These are phyloP conservation scores for Aspergillus hortae DNA, from an alignment of 2,329 filamentous ascomycete genomes.

Conservation along the genomic window DNA sequence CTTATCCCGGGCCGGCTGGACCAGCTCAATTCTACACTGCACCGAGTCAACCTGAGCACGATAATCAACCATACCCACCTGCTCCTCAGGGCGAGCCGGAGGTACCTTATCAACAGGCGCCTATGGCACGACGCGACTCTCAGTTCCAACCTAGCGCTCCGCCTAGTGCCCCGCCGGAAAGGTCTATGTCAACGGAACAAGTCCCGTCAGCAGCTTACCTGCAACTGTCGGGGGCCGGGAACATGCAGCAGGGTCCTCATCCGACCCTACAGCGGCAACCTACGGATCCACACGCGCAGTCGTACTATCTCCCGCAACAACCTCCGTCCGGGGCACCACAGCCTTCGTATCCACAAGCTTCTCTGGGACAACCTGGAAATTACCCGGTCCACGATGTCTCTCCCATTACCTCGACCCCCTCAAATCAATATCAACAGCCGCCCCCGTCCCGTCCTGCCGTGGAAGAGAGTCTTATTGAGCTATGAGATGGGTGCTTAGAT, in stretches of 20 bases:
- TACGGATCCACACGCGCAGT: slow-evolving; percentile 13
- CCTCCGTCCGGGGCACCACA: slow-evolving; percentile 10
- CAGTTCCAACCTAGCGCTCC: slow-evolving; percentile 20
- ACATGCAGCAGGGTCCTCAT: slow-evolving; percentile 8
- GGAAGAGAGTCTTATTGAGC: slow-evolving; percentile 31
- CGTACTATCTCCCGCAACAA: slow-evolving; percentile 16
- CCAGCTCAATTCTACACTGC: slow-evolving; percentile 18
- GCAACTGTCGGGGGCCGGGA: slow-evolving; percentile 13
- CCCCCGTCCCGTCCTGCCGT: slow-evolving; percentile 20
- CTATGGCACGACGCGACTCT: slow-evolving; percentile 19
- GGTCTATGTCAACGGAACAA: slow-evolving; percentile 12
- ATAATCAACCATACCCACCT: slow-evolving; percentile 15
- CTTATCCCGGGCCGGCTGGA: slow-evolving; percentile 12
- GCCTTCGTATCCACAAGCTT: slow-evolving; percentile 12
- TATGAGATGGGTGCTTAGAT: slow-evolving; percentile 13
- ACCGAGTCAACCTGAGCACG: slow-evolving; percentile 13
- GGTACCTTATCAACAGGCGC: slow-evolving; percentile 18
- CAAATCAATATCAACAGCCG: slow-evolving; percentile 19
- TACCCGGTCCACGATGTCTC: slow-evolving; percentile 18
- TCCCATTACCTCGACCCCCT: slow-evolving; percentile 12
- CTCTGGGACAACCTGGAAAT: slow-evolving; percentile 11
- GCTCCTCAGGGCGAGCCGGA: slow-evolving; percentile 16
- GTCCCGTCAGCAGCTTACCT: slow-evolving; percentile 15
- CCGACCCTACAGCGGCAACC: slow-evolving; percentile 14
- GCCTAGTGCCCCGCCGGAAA: slow-evolving; percentile 10